These are phyloP conservation scores for Cladophialophora immunda DNA, from an alignment of 2,329 filamentous ascomycete species.

Conservation along the genomic window DNA sequence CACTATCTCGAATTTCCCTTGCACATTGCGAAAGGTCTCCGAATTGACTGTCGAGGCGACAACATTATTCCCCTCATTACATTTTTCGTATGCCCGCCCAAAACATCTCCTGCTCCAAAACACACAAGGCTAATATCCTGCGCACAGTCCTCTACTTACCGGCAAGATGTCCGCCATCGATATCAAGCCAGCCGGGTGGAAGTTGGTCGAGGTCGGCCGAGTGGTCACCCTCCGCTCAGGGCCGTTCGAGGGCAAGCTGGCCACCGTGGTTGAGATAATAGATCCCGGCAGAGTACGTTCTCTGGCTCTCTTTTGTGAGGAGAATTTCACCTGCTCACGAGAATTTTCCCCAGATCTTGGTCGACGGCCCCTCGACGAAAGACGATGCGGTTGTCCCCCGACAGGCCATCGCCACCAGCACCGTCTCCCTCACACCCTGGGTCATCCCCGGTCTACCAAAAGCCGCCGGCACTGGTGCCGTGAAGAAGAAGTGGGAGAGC, in stretches of 20 bases:
- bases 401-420: conserved; percentile 82
- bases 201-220: conserved; percentile 98
- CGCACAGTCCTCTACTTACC: conserved; percentile 32
- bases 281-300: conserved; percentile 99
- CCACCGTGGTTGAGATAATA: conserved; percentile 98
- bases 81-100: conserved; percentile 29
- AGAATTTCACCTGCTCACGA: conserved; percentile 11
- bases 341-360: conserved; percentile 77
- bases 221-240: conserved; percentile 90
- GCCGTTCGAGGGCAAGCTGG: conserved; percentile 84
- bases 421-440: conserved; percentile 88
- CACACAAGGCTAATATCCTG: conserved; percentile 23
- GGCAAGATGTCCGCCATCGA: conserved; percentile 76
- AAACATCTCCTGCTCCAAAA: conserved; percentile 13
- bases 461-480: conserved; percentile 79
- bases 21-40: neutral
- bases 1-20: conserved; percentile 11
- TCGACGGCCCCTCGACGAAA: conserved; percentile 91
- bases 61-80: conserved; percentile 26
- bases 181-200: conserved; percentile 85
- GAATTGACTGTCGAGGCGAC: conserved; percentile 18
- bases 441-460: conserved; percentile 86
- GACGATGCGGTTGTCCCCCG: conserved; percentile 82
- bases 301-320: conserved; percentile 32
- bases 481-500: conserved; percentile 92